phyloP scores from a whole-genome alignment of 176 grass and related monocot genomes.

The Oryza punctata region DNA sequence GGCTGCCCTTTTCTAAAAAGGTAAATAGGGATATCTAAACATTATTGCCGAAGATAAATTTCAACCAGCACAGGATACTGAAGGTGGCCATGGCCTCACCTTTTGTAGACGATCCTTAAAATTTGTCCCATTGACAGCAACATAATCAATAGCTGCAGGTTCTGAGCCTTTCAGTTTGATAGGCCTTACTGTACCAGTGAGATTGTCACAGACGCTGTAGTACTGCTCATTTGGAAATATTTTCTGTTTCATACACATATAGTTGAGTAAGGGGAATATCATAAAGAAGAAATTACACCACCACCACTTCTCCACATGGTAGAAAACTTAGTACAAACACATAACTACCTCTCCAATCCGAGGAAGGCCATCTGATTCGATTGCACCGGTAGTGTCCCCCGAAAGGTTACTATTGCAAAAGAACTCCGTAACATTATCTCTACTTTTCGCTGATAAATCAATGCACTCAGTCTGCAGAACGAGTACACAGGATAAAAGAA shows the following conservation, averaged over 20 bases:
- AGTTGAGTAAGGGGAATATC: constrained; percentile 15
- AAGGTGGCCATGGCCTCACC: constrained; percentile 42
- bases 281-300: constrained; percentile 11
- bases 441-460: constrained; percentile 67
- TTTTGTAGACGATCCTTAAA: constrained; percentile 73
- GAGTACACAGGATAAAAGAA: constrained; percentile 7
- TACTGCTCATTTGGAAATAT: constrained; percentile 69
- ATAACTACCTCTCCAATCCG: constrained; percentile 70
- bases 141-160: constrained; percentile 74
- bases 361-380: constrained; percentile 96
- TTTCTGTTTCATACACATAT: constrained; percentile 57
- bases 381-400: constrained; percentile 44
- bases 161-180: constrained; percentile 75
- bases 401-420: constrained; percentile 70
- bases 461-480: constrained; percentile 79
- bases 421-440: constrained; percentile 60
- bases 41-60: constrained; percentile 10
- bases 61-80: constrained; percentile 25
- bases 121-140: constrained; percentile 72
- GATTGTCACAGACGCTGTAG: constrained; percentile 83
- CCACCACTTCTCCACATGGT: constrained; percentile 9
- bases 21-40: not conserved
- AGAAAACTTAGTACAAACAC: constrained; percentile 20
- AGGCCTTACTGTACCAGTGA: constrained; percentile 60
- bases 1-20: not conserved